Conservation (phyloP, 371 early-diverging fungal species). For the Mucor racemosus region DNA sequence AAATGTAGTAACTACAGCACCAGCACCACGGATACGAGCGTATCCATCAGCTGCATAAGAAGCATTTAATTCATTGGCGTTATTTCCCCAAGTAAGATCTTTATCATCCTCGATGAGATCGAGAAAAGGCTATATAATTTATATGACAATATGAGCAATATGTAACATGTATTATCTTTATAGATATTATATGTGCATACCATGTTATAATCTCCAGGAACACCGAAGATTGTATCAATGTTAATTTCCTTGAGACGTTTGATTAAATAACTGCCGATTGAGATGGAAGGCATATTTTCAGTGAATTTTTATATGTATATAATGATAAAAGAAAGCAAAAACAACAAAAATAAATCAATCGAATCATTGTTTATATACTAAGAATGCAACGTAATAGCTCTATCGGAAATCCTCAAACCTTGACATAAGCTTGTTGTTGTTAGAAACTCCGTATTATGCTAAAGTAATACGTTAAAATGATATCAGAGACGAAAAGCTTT, state of each 20-base stretch:
- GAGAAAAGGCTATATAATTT: conserved; percentile 27
- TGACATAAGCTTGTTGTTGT: not conserved
- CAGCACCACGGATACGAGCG: conserved; percentile 45
- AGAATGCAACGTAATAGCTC: not conserved
- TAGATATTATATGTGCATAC: conserved; percentile 14
- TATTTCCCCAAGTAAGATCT: conserved; percentile 43
- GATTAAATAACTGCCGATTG: conserved; percentile 41
- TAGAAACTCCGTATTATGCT: conserved; percentile 11
- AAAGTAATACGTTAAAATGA: conserved; percentile 12
- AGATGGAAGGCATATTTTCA: conserved; percentile 17
- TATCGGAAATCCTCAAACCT: not conserved
- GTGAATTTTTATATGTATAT: not conserved
- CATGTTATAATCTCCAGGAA: conserved; percentile 59
- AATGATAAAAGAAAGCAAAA: not conserved
- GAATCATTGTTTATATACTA: not conserved
- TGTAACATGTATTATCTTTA: not conserved
- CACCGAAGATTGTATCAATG: conserved; percentile 50
- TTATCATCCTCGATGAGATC: conserved; percentile 45
- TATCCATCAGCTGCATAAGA: conserved; percentile 63
- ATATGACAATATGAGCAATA: too few relatives aligned
- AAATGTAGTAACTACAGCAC: conserved; percentile 58
- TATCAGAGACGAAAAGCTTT: conserved; percentile 5
- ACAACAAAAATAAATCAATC: not conserved
- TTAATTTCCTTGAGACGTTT: conserved; percentile 54
- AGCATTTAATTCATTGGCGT: conserved; percentile 54